phyloP scores from a whole-genome alignment of 78 protist species.

The Chrysochromulina tobinii region DNA sequence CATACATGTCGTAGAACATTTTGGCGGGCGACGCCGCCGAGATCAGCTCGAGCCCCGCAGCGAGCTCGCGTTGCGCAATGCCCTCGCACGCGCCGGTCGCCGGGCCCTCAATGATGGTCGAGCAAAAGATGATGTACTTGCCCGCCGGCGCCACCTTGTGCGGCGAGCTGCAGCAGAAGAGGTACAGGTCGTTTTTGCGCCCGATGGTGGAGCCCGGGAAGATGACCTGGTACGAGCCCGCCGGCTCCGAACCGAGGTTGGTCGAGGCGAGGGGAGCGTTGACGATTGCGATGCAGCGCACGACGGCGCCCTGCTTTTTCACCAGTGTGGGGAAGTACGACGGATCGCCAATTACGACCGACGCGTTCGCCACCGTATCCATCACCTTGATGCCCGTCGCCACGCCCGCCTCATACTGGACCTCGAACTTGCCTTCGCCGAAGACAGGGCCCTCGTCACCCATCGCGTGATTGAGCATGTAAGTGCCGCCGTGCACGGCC shows the following conservation, averaged over 20 bases:
- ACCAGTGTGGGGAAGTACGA: conserved; percentile 94
- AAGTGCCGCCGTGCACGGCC: conserved; percentile 98
- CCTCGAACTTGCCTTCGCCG: neutral
- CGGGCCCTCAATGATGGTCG: conserved; percentile 72
- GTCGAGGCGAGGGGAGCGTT: conserved; percentile 80
- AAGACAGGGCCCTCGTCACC: conserved; percentile 47
- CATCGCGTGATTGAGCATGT: conserved; percentile 91
- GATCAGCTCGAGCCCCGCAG: neutral
- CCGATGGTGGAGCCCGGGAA: conserved; percentile 88
- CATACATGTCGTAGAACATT: conserved; percentile 32
- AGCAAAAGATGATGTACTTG: conserved; percentile 86
- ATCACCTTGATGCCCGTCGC: conserved; percentile 80
- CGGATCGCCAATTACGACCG: conserved; percentile 92
- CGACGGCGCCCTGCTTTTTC: conserved; percentile 68
- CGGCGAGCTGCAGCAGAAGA: conserved; percentile 68
- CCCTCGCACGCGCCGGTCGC: neutral
- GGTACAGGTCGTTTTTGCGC: conserved; percentile 89
- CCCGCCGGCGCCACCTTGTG: conserved; percentile 91
- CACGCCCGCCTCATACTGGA: conserved; percentile 78
- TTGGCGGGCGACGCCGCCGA: neutral
- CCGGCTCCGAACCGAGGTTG: conserved; percentile 22
- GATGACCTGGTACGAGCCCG: conserved; percentile 79
- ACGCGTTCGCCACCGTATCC: conserved; percentile 59
- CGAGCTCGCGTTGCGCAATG: neutral
- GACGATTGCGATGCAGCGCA: conserved; percentile 93